Base-by-base conservation (phyloP, 768 basidiomycete species). In the Leccinum incarnatum region DNA sequence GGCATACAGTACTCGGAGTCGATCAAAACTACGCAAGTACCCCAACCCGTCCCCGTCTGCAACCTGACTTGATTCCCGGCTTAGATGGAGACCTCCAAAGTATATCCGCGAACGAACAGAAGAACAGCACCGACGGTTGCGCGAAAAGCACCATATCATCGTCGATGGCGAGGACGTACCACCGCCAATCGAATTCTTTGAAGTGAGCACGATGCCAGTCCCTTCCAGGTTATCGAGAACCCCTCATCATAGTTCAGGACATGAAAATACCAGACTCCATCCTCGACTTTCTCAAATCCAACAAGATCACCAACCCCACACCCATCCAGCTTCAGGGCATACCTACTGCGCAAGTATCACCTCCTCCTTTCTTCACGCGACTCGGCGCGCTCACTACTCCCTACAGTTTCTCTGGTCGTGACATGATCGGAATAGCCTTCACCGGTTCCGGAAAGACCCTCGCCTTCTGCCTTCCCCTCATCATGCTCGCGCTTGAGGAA, bases 401-500 rank as follows among this genome's bases (percentile, higher is more conserved):
- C 59, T 40, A 29, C 69, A 95, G 94, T 34, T 98, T 98, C 72
- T 78, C 94, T 53, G 97, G 97, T 40, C 86, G 97, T 61, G 97
- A 99, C 72, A 89, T 98, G 77, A 99, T 98, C 62, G 97, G 97
- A 19, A 98, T 99, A 63, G 97, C 97, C 4, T 98, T 98, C 76
- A 99, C 97, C 25, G 97, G 97, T 40, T 98, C 96, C 0, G 97
- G 97, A 15, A 99, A 99, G 76, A 99, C 97, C 0, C 84, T 99
- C n/a, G 89, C 95, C 0, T 99, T 99, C 76, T 96, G 94, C 63
- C 78, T 99, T n/a, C 97, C 97, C 2, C 79, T 98, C 25, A 95
- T 98, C 64, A 98, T 99, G 97, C 79, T 91, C 64, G 90, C 95
- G 1, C 80, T 96, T 15, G 96, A 98, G 77, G 94, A 96, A 72